phyloP scores from a whole-genome alignment of 1,139 yeast genomes.

The Arxiozyma bovina region DNA sequence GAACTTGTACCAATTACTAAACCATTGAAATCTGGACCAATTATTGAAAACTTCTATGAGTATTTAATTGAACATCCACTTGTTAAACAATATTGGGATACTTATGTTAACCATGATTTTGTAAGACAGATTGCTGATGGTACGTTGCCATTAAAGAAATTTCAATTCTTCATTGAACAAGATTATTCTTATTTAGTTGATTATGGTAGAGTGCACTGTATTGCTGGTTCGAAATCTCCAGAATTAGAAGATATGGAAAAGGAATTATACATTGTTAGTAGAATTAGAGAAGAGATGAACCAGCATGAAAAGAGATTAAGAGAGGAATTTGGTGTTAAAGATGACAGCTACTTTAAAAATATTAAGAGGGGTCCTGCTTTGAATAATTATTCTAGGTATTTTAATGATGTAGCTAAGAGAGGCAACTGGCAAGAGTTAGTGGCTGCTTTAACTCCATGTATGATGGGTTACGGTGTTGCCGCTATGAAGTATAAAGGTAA shows the following conservation, averaged over 20 bases:
- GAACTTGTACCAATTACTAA: conserved; percentile 14
- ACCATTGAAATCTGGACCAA: conserved; percentile 18
- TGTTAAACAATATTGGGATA: conserved; percentile 46
- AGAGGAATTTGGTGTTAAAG: conserved; percentile 37
- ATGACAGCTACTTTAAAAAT: conserved; percentile 31
- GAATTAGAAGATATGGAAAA: conserved; percentile 42
- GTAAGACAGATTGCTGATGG: conserved; percentile 45
- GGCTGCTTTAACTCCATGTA: conserved; percentile 65
- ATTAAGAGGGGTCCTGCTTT: conserved; percentile 49
- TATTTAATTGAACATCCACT: conserved; percentile 49
- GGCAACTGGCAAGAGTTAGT: conserved; percentile 57
- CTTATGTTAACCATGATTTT: conserved; percentile 55
- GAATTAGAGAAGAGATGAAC: conserved; percentile 47
- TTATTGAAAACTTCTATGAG: conserved; percentile 37
- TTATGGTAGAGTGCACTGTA: conserved; percentile 60
- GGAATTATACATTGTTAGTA: conserved; percentile 43
- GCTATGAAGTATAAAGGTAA: conserved; percentile 15
- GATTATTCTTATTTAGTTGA: conserved; percentile 61
- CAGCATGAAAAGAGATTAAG: conserved; percentile 46
- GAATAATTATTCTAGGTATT: conserved; percentile 48
- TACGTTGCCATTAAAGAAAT: conserved; percentile 41
- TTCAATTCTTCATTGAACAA: conserved; percentile 54
- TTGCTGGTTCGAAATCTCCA: conserved; percentile 56
- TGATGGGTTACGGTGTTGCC: conserved; percentile 58
- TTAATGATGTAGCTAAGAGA: conserved; percentile 42